Base-by-base conservation (phyloP, 352 stramenopile species). In the Phytopythium helicoides region DNA sequence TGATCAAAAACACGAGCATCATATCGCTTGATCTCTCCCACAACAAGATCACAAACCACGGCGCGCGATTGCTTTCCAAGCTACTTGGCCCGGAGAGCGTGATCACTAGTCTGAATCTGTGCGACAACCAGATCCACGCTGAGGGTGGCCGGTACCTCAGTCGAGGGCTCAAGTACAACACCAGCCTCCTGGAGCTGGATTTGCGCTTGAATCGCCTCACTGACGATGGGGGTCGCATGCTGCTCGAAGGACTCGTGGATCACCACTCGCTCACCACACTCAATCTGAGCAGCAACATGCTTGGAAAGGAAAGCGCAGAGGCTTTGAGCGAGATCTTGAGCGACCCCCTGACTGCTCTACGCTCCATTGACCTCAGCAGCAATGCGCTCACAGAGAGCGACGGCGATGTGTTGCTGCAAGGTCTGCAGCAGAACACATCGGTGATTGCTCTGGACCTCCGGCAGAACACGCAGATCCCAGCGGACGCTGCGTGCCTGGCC, bases 1-100 rank as follows among this genome's bases (percentile, higher is more conserved):
- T 98, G 19, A 81, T 96, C 34, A 89, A 96, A 44, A 97, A 96
- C 71, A 76, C 62, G 25, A 98, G 89, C 10, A 95, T 98, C 52
- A 97, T 90, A 8, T 86, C 92, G 31, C 74, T 98, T 10, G 92
- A 98, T 70, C 56, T 98, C 1, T 95, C 86, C n/a, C 93, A 98
- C 73, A 98, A 98, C 63, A 97, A 97, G 61, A 92, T 98, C 56
- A 96, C 88, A 0, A 97, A 97, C 75, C 87, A 97, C 44, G 92
- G 90, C 38, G 88, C 88, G 18, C 71, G 91, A 22, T 57, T 98
- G 47, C 56, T 98, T 14, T 80, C 86, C 18, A 97, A 97, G 55
- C 70, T 97, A 6, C 82, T 98, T 6, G 92, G 86, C 0, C 79
- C 84, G 10, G 77, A 94, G 35, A 96, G 85, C 49, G 90, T 97